Percentiles rank a stretch among this genome's conserved stretches.
Evolutionary conservation across 352 stramenopile species (phyloP).

Genomic region (Globisporangium nagaii): DNA sequence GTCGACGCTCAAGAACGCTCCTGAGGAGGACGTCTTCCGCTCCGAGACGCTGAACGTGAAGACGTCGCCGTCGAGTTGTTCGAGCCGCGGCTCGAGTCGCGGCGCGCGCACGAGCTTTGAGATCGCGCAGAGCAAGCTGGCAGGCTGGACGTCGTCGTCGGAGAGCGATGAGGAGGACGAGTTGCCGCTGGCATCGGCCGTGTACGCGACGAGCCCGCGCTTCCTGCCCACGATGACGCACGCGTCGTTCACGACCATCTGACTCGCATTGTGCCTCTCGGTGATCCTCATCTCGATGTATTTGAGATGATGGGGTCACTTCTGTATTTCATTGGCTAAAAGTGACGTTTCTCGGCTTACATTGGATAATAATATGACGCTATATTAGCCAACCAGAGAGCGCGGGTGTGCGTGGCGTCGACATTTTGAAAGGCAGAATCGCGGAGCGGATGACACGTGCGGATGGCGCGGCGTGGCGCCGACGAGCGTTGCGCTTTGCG

Average conservation of each 20-base stretch:
- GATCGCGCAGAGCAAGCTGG: background rate
- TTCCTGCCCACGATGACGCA: slow-evolving; percentile 3
- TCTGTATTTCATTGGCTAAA: background rate
- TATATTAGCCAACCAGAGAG: background rate
- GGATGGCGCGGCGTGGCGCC: slow-evolving; percentile 5
- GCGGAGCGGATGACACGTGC: slow-evolving; percentile 1
- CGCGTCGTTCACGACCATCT: slow-evolving; percentile 7
- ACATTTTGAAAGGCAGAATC: background rate
- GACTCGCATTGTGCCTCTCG: background rate
- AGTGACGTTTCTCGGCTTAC: background rate
- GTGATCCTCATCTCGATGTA: no score
- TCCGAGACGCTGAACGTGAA: no score
- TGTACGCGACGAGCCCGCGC: slow-evolving; percentile 1
- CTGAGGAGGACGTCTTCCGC: no score
- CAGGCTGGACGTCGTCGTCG: slow-evolving; percentile 2
- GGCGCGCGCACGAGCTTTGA: background rate
- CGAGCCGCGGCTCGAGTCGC: no score
- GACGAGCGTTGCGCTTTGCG: background rate
- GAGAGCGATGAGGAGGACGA: slow-evolving; percentile 10
- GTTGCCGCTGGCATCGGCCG: background rate
- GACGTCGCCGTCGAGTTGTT: no score
- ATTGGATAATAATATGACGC: background rate
- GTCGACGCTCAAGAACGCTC: no score
- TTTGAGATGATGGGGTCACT: background rate
- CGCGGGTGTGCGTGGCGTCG: background rate